Evolutionary conservation across 768 basidiomycete genomes (phyloP).

Genomic region (Coprinellus aureogranulatus): DNA sequence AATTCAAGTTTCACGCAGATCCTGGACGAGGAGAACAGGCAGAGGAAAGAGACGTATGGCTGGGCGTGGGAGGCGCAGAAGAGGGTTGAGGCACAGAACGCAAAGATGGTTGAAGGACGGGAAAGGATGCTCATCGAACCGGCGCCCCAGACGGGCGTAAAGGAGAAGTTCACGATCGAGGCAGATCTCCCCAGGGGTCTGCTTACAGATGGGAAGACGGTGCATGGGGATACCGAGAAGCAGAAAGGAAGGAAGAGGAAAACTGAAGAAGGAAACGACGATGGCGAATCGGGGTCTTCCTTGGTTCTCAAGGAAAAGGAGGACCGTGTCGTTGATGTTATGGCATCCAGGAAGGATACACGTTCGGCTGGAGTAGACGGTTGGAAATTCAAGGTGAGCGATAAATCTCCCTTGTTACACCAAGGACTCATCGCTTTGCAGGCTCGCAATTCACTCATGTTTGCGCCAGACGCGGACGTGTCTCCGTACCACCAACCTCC

Average conservation of each 20-base stretch:
- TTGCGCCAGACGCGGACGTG: constrained; percentile 85
- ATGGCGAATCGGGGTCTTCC: constrained; percentile 8
- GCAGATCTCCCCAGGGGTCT: constrained; percentile 54
- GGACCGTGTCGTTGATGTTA: constrained; percentile 48
- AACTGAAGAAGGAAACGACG: constrained; percentile 6
- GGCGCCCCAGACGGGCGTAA: constrained; percentile 57
- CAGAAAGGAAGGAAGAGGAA: constrained; percentile 24
- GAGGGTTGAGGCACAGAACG: constrained; percentile 67
- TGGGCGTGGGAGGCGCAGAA: constrained; percentile 97
- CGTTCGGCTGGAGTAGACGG: constrained; percentile 72
- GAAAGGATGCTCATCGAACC: constrained; percentile 74
- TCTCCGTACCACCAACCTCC: constrained; percentile 64
- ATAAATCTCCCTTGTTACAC: not conserved
- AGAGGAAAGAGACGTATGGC: constrained; percentile 72
- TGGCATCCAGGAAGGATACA: constrained; percentile 77
- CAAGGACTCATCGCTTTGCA: constrained; percentile 29
- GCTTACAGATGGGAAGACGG: constrained; percentile 37
- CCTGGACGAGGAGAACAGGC: constrained; percentile 83
- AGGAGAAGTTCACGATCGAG: constrained; percentile 66
- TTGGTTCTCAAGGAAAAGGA: constrained; percentile 26
- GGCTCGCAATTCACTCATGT: constrained; percentile 96
- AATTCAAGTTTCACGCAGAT: constrained; percentile 96
- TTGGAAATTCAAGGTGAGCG: constrained; percentile 74
- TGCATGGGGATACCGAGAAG: constrained; percentile 15
- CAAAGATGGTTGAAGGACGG: constrained; percentile 63